Base-by-base conservation (phyloP, 208 protist genomes). In the Wallacemonas collosoma region DNA sequence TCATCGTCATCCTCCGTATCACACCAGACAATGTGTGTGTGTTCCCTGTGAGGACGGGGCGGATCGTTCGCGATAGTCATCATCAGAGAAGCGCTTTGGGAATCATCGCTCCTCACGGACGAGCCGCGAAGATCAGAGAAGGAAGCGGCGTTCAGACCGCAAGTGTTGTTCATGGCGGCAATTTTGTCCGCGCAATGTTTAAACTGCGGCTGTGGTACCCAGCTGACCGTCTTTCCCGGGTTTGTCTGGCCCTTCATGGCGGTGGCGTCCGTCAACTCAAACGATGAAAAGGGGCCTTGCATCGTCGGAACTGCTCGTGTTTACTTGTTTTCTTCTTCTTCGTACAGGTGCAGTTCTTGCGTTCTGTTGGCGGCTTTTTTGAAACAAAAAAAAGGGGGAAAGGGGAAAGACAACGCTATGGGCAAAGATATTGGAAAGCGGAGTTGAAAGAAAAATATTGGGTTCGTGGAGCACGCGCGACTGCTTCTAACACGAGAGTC, bases 361-460 rank as follows among this genome's bases (percentile, higher is more conserved):
- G 12, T 12, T 56, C n/a, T 56, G 6, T n/a, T 50, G 45, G 26
- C 26, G 26, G 26, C 26, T 50, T 12, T 50, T 57, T 57, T 38
- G 9, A 48, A 38, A 38, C 36, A n/a, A 71, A 77, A 35, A 54
- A 2, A 70, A 58, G 64, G 47, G 26, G 38, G 76, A 56, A 56
- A 26, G 0, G 26, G 26, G 26, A 26, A 26, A 26, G 26, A 26
- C 26, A 26, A 26, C 26, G 26, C 26, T 26, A 26, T 26, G 26
- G 26, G 26, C 26, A 26, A 26, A 26, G 26, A 26, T 26, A 26
- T 26, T 26, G 26, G 26, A 26, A 26, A 26, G 26, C 26, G 26
- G 0, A 26, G 26, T 26, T 26, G 26, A 26, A 26, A 26, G 26
- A 26, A 26, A 26, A 26, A 26, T 26, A 0, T 26, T 26, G 26